Conservation (phyloP, 129 eudicot genomes). For the Deinandra increscens region DNA sequence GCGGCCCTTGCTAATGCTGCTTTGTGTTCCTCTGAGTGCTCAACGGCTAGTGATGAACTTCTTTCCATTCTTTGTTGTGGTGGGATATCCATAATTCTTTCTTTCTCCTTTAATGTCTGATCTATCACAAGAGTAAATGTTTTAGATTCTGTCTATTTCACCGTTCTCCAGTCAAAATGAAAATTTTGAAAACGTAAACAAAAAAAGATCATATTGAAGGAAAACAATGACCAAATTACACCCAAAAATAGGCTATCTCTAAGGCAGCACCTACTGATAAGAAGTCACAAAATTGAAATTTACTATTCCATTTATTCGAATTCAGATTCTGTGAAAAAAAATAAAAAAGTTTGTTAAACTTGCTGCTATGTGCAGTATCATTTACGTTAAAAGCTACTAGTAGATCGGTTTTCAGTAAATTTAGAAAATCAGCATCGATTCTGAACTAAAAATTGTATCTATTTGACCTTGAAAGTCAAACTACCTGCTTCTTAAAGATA, state of each 20-base stretch:
- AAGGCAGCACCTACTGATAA: background rate
- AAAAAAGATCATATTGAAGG: background rate
- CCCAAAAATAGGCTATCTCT: background rate
- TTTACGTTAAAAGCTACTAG: background rate
- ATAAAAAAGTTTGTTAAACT: background rate
- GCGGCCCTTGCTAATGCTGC: conserved; percentile 73
- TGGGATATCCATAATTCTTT: conserved; percentile 61
- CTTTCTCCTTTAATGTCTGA: conserved; percentile 77
- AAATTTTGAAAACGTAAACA: background rate
- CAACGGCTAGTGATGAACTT: conserved; percentile 58
- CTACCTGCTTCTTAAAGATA: background rate
- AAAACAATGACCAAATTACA: background rate
- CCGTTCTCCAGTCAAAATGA: background rate
- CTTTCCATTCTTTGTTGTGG: conserved; percentile 79
- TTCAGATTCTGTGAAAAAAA: too few species aligned
- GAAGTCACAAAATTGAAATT: background rate
- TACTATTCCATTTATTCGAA: background rate
- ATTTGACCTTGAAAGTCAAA: background rate
- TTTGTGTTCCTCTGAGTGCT: conserved; percentile 68
- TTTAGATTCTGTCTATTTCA: background rate
- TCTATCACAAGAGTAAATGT: conserved; percentile 22
- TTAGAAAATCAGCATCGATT: background rate
- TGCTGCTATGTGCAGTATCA: background rate
- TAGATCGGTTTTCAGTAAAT: background rate
- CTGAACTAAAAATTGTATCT: background rate